Conservation (phyloP, 495 filamentous ascomycete species). For the Talaromyces nanjingensis region DNA sequence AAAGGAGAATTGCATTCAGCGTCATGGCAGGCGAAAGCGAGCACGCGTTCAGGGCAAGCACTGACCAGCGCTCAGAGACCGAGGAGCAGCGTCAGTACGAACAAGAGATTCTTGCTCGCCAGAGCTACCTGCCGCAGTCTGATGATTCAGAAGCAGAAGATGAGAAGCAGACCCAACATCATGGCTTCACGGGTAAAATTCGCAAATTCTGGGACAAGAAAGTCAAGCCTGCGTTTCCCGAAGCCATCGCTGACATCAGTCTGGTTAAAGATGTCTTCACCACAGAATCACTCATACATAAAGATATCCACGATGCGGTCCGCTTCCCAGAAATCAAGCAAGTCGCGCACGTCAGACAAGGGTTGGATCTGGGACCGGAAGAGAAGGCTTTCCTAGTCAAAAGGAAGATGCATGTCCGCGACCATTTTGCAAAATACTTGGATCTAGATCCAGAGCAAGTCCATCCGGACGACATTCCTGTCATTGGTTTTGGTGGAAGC, state of each 20-base stretch:
- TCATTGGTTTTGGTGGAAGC: slow-evolving; percentile 8
- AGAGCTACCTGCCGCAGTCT: background rate
- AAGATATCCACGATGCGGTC: background rate
- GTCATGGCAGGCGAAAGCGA: background rate
- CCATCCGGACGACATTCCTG: slow-evolving; percentile 7
- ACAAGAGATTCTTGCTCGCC: slow-evolving; percentile 1
- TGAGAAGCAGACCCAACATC: background rate
- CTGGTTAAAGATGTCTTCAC: slow-evolving; percentile 7
- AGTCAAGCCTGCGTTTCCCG: slow-evolving; percentile 9
- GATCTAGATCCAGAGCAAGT: slow-evolving; percentile 7
- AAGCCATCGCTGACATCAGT: slow-evolving; percentile 7
- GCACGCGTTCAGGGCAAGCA: background rate
- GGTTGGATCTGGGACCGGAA: background rate
- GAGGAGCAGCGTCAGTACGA: slow-evolving; percentile 6
- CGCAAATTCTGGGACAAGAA: slow-evolving; percentile 3
- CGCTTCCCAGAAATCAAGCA: slow-evolving; percentile 5
- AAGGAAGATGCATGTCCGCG: slow-evolving; percentile 3
- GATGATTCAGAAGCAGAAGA: slow-evolving; percentile 1
- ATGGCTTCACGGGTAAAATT: background rate
- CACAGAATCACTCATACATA: slow-evolving; percentile 5
- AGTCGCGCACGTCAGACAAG: slow-evolving; percentile 4
- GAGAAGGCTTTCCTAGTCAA: slow-evolving; percentile 3
- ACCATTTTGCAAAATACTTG: slow-evolving; percentile 8
- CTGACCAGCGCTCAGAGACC: slow-evolving; percentile 1
- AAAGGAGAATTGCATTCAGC: background rate